Base-by-base conservation (phyloP, 192 early-diverging fungal genomes). In the Haplosporangium gracile region DNA sequence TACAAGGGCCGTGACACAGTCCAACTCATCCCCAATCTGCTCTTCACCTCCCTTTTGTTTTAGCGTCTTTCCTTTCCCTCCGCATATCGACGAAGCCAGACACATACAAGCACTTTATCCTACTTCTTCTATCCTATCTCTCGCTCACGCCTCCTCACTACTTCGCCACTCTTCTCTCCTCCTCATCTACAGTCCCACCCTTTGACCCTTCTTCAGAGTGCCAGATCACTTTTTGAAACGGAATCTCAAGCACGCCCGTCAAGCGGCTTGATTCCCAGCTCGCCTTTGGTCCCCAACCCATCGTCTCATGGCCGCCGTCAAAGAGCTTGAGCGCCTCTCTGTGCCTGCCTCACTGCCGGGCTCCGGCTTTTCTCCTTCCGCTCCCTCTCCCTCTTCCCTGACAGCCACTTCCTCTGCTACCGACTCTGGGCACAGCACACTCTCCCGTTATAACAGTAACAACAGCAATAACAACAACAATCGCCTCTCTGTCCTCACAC, bases 261-360 rank as follows among this genome's bases (percentile, higher is more conserved):
- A 70, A 42, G 69, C 38, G 69, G 34, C 69, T 42, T 40, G 69
- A 42, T 42, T 34, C 16, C 20, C 38, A 40, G 69, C 38, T 24
- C 69, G 20, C 38, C 24, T 63, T 32, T 4, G 26, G 24, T 22
- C n/a, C 10, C 60, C 26, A 26, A 26, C n/a, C 26, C 60, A 45
- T 18, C 43, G n/a, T 13, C 42, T 13, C 71, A 82, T 82, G 80
- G 74, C 75, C 51, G 53, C 75, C 55, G 5, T 55, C 65, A 72
- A 39, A 76, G 73, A 70, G 49, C 70, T 47, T 40, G 80, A 76
- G 80, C 74, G 53, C 51, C 68, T 82, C 5, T 82, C 75, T 57
- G 65, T 76, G 40, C 75, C 75, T 26, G 39, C 74, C 57, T 36
- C 75, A 9, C 36, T 76, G 36, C 36, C 36, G 51, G 77, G 42